Percentiles rank a stretch among this genome's conserved stretches.
Conservation (phyloP, 73 alveolate genomes). For the Tetrahymena elliotti region DNA sequence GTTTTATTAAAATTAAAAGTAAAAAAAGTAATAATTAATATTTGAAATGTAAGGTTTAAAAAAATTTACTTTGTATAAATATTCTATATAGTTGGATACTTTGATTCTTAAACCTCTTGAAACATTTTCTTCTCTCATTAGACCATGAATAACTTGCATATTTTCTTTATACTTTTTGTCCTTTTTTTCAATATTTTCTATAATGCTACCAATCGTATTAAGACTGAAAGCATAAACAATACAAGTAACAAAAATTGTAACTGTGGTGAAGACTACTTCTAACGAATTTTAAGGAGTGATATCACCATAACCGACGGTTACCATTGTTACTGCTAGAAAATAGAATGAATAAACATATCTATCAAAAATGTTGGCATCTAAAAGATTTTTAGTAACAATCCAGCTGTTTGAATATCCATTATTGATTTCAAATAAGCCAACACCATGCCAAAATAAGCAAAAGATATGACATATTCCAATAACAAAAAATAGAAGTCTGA, state of each 20-base stretch:
- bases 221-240: constrained; percentile 48
- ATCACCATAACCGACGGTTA: constrained; percentile 74
- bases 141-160: background rate
- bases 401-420: background rate
- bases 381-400: background rate
- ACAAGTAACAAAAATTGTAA: constrained; percentile 40
- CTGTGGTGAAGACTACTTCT: constrained; percentile 43
- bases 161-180: background rate
- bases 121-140: background rate
- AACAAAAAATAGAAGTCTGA: background rate
- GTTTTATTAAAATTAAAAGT: too few relatives aligned
- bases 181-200: constrained; percentile 40
- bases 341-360: constrained; percentile 49
- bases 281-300: constrained; percentile 41
- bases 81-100: background rate
- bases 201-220: constrained; percentile 45
- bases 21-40: too few relatives aligned
- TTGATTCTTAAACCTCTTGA: background rate
- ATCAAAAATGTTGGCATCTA: constrained; percentile 24
- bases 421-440: background rate
- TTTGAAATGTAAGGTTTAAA: background rate
- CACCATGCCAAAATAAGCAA: constrained; percentile 10
- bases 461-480: background rate
- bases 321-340: constrained; percentile 50
- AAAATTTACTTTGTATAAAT: background rate